Evolutionary conservation across 2,329 filamentous ascomycete species (phyloP).

Genomic region (Aspergillus jensenii): DNA sequence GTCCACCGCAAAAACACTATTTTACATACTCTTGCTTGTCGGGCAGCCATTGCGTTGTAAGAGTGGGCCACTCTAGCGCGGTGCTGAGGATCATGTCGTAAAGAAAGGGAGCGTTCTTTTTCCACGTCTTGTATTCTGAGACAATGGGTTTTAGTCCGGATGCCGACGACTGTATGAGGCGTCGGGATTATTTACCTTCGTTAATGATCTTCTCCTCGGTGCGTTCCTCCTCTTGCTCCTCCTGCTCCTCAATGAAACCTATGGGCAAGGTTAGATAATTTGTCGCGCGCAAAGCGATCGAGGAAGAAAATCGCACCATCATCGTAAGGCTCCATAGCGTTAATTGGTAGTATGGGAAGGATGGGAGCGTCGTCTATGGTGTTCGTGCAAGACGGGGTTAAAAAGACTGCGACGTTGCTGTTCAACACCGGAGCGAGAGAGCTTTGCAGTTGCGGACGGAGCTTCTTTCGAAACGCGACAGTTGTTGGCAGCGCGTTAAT

Average conservation of each 20-base stretch:
- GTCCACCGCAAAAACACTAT: neutral
- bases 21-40: constrained; percentile 73
- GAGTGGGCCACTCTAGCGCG: constrained; percentile 93
- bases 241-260: constrained; percentile 39
- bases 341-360: neutral
- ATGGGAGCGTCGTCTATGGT: neutral
- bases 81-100: constrained; percentile 97
- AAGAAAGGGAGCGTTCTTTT: constrained; percentile 98
- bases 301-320: constrained; percentile 27
- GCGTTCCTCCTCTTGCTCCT: constrained; percentile 67
- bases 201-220: constrained; percentile 88
- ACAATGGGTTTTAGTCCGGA: constrained; percentile 4
- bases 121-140: constrained; percentile 98
- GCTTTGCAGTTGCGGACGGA: constrained; percentile 18
- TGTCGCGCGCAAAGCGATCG: constrained; percentile 10
- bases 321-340: constrained; percentile 37
- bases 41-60: constrained; percentile 97
- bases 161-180: neutral
- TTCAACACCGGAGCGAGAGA: constrained; percentile 11
- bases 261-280: constrained; percentile 18
- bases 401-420: constrained; percentile 9
- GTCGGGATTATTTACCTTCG: constrained; percentile 60
- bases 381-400: neutral
- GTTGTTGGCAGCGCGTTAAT: constrained; percentile 36
- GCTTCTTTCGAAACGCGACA: constrained; percentile 25